These are phyloP conservation scores for Tylopilus subfusipes DNA, from an alignment of 768 basidiomycete genomes.

Conservation along the genomic window DNA sequence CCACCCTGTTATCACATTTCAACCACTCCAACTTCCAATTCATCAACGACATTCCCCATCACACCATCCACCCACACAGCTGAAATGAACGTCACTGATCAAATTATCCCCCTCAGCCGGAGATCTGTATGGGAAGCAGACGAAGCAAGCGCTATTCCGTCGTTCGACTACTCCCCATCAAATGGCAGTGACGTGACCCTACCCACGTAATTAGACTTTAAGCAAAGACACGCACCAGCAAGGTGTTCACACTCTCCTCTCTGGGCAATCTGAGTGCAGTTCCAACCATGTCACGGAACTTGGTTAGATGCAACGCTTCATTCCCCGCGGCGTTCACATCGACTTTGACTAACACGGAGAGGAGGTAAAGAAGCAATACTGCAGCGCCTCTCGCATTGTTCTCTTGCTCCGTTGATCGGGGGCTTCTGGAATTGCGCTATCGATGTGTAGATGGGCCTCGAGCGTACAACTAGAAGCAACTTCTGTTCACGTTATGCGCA, in stretches of 20 bases:
- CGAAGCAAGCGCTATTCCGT: constrained; percentile 10
- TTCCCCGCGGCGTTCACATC: constrained; percentile 33
- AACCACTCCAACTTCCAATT: constrained; percentile 15
- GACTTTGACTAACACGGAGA: constrained; percentile 6
- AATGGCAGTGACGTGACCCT: constrained; percentile 31
- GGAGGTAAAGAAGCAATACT: constrained; percentile 10
- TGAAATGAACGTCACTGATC: constrained; percentile 16
- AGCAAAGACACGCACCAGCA: constrained; percentile 32
- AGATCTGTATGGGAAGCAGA: constrained; percentile 12
- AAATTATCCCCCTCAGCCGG: constrained; percentile 11
- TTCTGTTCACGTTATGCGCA: constrained; percentile 16
- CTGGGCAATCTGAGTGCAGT: constrained; percentile 15
- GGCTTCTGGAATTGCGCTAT: constrained; percentile 6
- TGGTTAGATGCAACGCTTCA: constrained; percentile 16
- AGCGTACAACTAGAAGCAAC: neutral
- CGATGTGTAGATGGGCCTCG: constrained; percentile 5
- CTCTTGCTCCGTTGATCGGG: constrained; percentile 22
- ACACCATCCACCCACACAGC: constrained; percentile 10
- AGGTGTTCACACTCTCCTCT: constrained; percentile 18
- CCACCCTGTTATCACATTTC: constrained; percentile 20
- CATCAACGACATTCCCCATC: constrained; percentile 21
- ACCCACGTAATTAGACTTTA: constrained; percentile 38
- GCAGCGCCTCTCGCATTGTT: constrained; percentile 4
- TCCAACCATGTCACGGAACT: constrained; percentile 23
- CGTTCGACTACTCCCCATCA: constrained; percentile 20